phyloP scores from a whole-genome alignment of 495 filamentous ascomycete genomes.

The Talaromyces stipitatus region DNA sequence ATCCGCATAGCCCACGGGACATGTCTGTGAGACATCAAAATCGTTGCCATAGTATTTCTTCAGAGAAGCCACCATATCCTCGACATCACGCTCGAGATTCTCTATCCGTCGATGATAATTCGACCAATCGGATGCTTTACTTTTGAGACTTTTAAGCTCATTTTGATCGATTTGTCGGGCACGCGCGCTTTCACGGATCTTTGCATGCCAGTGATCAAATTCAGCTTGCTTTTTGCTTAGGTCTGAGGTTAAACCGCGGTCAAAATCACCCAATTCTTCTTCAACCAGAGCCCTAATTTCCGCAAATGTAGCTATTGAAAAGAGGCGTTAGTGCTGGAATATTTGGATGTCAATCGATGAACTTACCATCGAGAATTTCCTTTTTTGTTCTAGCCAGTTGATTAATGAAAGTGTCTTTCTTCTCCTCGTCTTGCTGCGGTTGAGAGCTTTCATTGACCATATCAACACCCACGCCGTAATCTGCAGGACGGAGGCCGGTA shows the following conservation, averaged over 20 bases:
- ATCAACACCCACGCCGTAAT: slow-evolving; percentile 85
- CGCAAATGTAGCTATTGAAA: slow-evolving; percentile 56
- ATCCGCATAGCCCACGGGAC: slow-evolving; percentile 47
- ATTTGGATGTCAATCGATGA: not conserved
- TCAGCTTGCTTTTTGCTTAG: slow-evolving; percentile 73
- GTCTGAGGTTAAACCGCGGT: slow-evolving; percentile 65
- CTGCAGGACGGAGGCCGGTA: slow-evolving; percentile 74
- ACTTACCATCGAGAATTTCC: slow-evolving; percentile 37
- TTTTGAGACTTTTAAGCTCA: slow-evolving; percentile 57
- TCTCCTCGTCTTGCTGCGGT: slow-evolving; percentile 39
- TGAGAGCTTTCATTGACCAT: slow-evolving; percentile 39
- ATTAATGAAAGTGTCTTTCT: slow-evolving; percentile 49
- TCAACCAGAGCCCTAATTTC: slow-evolving; percentile 36
- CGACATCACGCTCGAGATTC: slow-evolving; percentile 50
- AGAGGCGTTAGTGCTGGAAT: slow-evolving; percentile 16
- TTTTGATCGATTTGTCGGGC: slow-evolving; percentile 68
- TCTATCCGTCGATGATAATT: slow-evolving; percentile 52
- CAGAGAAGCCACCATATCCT: slow-evolving; percentile 33
- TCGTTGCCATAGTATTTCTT: slow-evolving; percentile 21
- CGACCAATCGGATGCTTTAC: slow-evolving; percentile 47
- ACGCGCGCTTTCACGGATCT: slow-evolving; percentile 72
- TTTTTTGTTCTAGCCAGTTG: slow-evolving; percentile 50
- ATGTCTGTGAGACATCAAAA: slow-evolving; percentile 21
- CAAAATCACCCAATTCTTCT: slow-evolving; percentile 54
- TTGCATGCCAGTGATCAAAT: slow-evolving; percentile 67